Base-by-base conservation (phyloP, 305 asterid genomes). In the Plantago coronopus region DNA sequence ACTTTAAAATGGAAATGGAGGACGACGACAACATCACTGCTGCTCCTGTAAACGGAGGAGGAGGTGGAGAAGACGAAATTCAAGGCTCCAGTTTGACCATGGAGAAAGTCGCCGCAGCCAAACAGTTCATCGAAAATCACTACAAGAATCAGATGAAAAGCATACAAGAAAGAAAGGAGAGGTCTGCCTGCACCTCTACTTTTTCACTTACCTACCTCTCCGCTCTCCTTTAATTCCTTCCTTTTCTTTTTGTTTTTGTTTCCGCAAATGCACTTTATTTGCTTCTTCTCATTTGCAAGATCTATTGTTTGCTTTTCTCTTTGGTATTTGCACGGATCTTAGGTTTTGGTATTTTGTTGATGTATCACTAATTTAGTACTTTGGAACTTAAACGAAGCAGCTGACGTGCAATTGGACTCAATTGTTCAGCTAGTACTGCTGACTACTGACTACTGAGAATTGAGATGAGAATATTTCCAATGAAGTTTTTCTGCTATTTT, bases 41-140 rank as follows among this genome's bases (percentile, higher is more conserved):
- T n/a, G n/a, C n/a, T n/a, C n/a, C n/a, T n/a, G n/a, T 50, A 31
- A 31, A 50, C 17, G 37, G 21, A 50, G 13, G 58, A 25, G 1
- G 17, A 23, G 23, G 23, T 45, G 81, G 70, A 15, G 81, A 60
- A 25, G 89, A 83, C 62, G 89, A 80, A 63, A 67, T 81, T 70
- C 70, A 74, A 14, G 94, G 94, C 38, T 82, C 86, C 17, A 83
- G 80, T 59, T 74, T 81, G 69, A 85, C 91, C 29, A 86, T 88
- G 91, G 95, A 81, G 47, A 85, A 80, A 76, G 87, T 81, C n/a
- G 95, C 95, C 16, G 89, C 91, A 19, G 89, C 89, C 0, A 81
- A 83, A 27, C 79, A 81, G 78, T 79, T 66, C 80, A 85, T 82
- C 60, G 94, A 84, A 79, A 87, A 81, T 74, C 95, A 85, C 83